Conservation (phyloP, 805 yeast species). For the Candida nanaspora region DNA sequence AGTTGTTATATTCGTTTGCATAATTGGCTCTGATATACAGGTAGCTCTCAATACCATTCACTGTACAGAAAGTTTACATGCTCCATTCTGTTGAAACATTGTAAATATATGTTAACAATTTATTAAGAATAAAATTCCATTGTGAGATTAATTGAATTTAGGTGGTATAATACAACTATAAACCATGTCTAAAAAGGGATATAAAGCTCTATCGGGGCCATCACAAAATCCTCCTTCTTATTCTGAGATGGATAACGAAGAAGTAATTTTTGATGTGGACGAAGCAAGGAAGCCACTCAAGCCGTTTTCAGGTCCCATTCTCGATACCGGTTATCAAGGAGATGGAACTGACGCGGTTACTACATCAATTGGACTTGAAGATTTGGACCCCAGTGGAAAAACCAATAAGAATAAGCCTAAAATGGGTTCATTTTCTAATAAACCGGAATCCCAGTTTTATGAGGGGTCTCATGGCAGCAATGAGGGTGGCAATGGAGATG, state of each 20-base stretch:
- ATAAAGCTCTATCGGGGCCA: no score
- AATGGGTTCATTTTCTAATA: background rate
- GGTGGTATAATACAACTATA: no score
- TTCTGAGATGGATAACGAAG: background rate
- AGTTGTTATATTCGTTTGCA: no score
- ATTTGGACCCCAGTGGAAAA: background rate
- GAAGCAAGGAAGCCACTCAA: background rate
- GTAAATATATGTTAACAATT: no score
- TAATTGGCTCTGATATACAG: no score
- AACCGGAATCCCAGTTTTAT: conserved; percentile 7
- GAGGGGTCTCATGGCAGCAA: conserved; percentile 2
- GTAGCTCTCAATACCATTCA: no score
- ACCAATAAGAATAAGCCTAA: background rate
- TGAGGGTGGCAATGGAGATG: background rate
- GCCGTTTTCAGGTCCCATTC: background rate
- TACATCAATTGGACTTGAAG: background rate
- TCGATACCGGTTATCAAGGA: background rate
- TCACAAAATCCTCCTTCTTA: background rate
- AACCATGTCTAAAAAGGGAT: no score
- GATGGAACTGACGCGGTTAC: background rate
- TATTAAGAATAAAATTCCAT: no score
- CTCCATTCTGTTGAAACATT: no score
- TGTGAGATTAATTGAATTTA: no score
- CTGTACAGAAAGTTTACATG: no score
- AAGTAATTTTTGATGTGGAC: background rate